Conservation (phyloP, 2,329 filamentous ascomycete species). For the Cordyceps cateniannulata region DNA sequence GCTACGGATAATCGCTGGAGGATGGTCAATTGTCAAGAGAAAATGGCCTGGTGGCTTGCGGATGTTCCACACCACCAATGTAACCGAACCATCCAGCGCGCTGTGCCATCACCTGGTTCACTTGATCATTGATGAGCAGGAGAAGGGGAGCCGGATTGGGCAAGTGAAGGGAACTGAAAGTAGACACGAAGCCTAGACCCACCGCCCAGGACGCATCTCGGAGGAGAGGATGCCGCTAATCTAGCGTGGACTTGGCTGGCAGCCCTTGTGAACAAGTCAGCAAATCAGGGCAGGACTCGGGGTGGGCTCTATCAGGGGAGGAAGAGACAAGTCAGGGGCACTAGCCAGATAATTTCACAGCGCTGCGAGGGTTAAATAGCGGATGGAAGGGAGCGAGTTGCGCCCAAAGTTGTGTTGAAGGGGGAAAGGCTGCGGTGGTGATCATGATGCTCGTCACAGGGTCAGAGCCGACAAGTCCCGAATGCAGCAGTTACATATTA, state of each 20-base stretch:
- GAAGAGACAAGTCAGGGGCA: background rate
- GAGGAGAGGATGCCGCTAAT: background rate
- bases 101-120: background rate
- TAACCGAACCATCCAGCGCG: background rate
- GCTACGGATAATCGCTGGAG: too few species aligned
- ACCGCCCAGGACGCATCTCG: constrained; percentile 3
- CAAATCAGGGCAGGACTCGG: background rate
- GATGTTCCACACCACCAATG: background rate
- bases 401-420: too few species aligned
- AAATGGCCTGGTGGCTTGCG: background rate
- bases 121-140: background rate
- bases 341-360: background rate
- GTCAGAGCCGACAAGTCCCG: too few species aligned
- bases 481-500: too few species aligned
- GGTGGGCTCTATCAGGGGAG: background rate
- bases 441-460: background rate
- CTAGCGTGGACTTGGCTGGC: background rate
- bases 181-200: background rate
- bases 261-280: background rate
- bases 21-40: background rate
- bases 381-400: too few species aligned
- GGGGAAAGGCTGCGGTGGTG: background rate
- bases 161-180: background rate
- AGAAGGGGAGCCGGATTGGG: background rate
- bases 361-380: background rate